These are phyloP conservation scores for Geosmithia morbida DNA, from an alignment of 2,329 filamentous ascomycete genomes.

Conservation along the genomic window DNA sequence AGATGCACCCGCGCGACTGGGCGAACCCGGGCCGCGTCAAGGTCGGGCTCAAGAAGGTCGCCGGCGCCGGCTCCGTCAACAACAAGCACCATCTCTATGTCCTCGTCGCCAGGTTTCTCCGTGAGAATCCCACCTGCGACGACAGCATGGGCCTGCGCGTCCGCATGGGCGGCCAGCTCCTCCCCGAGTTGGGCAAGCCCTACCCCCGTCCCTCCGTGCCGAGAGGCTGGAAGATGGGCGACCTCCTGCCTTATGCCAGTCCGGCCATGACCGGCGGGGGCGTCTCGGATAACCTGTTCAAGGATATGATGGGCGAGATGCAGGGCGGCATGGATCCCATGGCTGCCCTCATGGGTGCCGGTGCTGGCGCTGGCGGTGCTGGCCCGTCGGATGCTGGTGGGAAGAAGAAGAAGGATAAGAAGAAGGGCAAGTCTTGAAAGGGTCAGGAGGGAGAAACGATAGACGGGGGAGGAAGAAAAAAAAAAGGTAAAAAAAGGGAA, in stretches of 20 bases:
- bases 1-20: constrained; percentile 94
- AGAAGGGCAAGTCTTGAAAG: constrained; percentile 23
- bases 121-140: constrained; percentile 63
- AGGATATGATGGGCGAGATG: constrained; percentile 97
- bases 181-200: constrained; percentile 45
- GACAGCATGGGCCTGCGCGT: constrained; percentile 53
- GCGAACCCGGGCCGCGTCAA: constrained; percentile 85
- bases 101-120: constrained; percentile 63
- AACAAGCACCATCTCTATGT: constrained; percentile 80
- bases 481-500: neutral
- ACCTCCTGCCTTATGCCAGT: constrained; percentile 73
- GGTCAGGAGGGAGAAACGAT: neutral
- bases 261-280: constrained; percentile 85
- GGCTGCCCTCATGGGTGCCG: constrained; percentile 22
- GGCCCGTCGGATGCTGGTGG: constrained; percentile 5
- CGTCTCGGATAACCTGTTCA: constrained; percentile 84
- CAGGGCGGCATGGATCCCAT: constrained; percentile 31
- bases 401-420: constrained; percentile 35
- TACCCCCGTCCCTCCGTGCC: constrained; percentile 64
- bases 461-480: neutral
- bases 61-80: constrained; percentile 35
- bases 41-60: constrained; percentile 49
- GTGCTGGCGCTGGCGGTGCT: constrained; percentile 9
- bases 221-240: constrained; percentile 80
- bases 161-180: constrained; percentile 56